Evolutionary conservation across 164 flowering plant genomes (phyloP).

Genomic region (Vitis cinerea): DNA sequence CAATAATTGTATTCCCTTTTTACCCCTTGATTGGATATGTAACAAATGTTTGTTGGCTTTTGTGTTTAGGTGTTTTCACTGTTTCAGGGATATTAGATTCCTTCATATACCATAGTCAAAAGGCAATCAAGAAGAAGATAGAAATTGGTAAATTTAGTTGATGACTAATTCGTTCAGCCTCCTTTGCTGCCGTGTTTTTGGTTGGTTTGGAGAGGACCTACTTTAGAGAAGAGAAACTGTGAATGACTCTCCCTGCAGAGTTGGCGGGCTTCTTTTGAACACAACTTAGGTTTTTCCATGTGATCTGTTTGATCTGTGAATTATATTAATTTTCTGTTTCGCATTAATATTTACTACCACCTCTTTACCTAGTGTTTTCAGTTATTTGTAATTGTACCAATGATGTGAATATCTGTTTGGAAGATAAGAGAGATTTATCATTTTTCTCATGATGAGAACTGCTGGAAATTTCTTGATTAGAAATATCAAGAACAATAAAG

Average conservation of each 20-base stretch:
- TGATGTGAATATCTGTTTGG: conserved; percentile 1
- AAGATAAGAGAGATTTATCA: background rate
- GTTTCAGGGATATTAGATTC: conserved; percentile 83
- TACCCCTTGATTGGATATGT: background rate
- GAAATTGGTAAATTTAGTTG: conserved; percentile 78
- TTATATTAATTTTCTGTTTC: background rate
- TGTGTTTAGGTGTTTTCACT: conserved; percentile 62
- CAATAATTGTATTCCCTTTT: background rate
- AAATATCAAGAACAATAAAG: no score
- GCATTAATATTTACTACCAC: background rate
- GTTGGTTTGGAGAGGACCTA: conserved; percentile 3
- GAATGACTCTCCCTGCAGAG: background rate
- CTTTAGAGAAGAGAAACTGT: background rate
- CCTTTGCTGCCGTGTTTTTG: conserved; percentile 5
- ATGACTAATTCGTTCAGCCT: conserved; percentile 8
- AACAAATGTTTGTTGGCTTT: background rate
- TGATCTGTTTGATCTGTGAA: conserved; percentile 3
- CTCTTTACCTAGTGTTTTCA: background rate
- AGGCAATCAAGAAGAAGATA: conserved; percentile 80
- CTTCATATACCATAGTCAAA: conserved; percentile 83
- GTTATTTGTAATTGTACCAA: background rate
- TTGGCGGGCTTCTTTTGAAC: conserved; percentile 3
- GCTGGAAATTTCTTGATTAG: no score
- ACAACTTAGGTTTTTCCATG: background rate
- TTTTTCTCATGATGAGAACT: no score